Evolutionary conservation across 192 early-diverging fungal species (phyloP), one percentile per base, ranked within the genome.

Genomic region (Coemansia aciculifera): DNA sequence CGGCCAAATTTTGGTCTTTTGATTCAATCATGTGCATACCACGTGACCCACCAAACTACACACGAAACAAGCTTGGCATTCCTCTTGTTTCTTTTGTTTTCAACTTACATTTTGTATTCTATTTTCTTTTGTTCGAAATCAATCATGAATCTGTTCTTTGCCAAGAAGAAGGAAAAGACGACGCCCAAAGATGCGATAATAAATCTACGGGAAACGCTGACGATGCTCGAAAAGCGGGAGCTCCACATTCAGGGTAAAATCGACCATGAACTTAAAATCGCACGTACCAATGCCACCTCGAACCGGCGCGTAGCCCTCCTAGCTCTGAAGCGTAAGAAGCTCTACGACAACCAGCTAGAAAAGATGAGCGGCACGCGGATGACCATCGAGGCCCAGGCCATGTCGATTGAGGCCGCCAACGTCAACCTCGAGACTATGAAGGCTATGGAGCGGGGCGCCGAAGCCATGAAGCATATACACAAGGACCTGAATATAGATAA

Each of bases 221-320:
- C 92, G 59, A 97, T 96, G 94, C 88, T 99, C 34, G 96, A 96
- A 73, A 99, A 99, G 86, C 83, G 95, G 63, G 92, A 97, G 65
- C 87, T 86, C 56, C 91, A 93, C 74, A 76, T 99, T 56, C 87
- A 95, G 67, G 85, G 85, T 40, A 94, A 95, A 73, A 91, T 94
- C 36, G 93, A 98, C 67, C 86, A 84, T 49, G 93, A 98, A 79
- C 82, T 92, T 48, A 91, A 90, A 75, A 86, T 86, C 27, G 97
- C 97, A 1, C 94, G 92, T 64, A 75, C 84, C 13, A 97, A 97
- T 75, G 96, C 92, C 1, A 89, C 93, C n/a, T 91, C 90, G 75
- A 99, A 99, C 85, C 94, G 91, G 74, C 82, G 90, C 64, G 77
- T 67, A 12, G 97, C 97, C 7, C 68, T 99, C 46, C 89, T 91